Percentiles rank a stretch among this genome's conserved stretches.
Conservation (phyloP, 192 early-diverging fungal species). For the Rhizophlyctis rosea region DNA sequence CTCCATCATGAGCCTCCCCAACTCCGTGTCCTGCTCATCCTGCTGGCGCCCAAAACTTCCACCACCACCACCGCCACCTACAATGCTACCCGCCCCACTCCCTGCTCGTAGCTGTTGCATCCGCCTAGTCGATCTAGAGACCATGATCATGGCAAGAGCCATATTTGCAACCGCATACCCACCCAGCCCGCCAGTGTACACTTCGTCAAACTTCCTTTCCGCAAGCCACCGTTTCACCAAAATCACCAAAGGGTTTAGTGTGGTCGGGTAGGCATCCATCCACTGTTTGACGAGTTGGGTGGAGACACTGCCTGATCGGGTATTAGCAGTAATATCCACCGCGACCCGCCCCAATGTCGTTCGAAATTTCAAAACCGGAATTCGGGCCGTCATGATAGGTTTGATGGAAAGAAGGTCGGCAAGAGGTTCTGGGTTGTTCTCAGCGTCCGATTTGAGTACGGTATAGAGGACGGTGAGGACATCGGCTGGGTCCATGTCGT, state of each 20-base stretch:
- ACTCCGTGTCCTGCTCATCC: background rate
- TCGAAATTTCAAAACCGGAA: background rate
- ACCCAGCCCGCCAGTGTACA: background rate
- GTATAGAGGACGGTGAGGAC: background rate
- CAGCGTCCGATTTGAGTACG: background rate
- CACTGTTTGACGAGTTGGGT: background rate
- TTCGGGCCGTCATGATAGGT: background rate
- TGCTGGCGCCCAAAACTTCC: no score
- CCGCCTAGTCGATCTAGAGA: background rate
- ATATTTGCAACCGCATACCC: slow-evolving; percentile 2
- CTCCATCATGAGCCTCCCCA: background rate
- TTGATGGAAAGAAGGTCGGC: background rate
- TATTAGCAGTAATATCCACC: background rate
- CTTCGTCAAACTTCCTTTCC: background rate
- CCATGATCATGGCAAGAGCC: background rate
- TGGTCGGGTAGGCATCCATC: background rate
- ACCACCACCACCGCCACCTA: no score
- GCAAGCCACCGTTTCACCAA: background rate
- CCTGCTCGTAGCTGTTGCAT: no score
- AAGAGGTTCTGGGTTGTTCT: background rate
- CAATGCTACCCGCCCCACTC: no score
- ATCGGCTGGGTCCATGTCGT: background rate
- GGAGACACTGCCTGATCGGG: background rate
- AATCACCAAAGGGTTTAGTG: background rate
- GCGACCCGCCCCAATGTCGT: background rate